phyloP scores from a whole-genome alignment of 768 basidiomycete genomes.

The Suillus hirtellus region DNA sequence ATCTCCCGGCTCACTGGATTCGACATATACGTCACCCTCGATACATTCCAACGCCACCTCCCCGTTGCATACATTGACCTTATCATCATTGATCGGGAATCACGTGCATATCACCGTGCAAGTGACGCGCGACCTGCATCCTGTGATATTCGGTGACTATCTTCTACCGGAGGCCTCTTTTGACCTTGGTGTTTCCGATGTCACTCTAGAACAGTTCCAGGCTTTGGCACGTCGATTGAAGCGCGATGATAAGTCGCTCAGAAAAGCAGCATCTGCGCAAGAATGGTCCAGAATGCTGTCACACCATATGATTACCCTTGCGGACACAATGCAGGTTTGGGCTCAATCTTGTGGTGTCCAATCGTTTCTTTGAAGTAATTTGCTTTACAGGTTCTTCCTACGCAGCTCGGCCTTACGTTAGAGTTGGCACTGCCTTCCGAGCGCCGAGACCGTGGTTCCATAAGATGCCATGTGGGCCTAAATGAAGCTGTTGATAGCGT shows the following conservation, averaged over 20 bases:
- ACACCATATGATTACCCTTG: constrained; percentile 68
- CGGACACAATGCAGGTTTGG: constrained; percentile 71
- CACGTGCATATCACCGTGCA: constrained; percentile 88
- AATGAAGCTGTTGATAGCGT: constrained; percentile 86
- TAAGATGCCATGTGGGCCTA: constrained; percentile 61
- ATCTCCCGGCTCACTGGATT: constrained; percentile 42
- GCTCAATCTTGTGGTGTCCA: constrained; percentile 10
- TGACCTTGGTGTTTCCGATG: constrained; percentile 80
- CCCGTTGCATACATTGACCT: constrained; percentile 63
- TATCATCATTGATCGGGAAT: constrained; percentile 88
- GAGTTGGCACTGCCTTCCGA: constrained; percentile 76
- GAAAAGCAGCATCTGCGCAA: constrained; percentile 29
- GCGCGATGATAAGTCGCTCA: constrained; percentile 39
- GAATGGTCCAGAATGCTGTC: constrained; percentile 52
- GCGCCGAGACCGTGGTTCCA: constrained; percentile 41
- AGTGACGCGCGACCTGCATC: constrained; percentile 89
- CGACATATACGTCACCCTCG: constrained; percentile 73
- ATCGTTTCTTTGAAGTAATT: constrained; percentile 13
- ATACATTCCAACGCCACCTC: constrained; percentile 50
- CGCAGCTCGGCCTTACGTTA: constrained; percentile 71
- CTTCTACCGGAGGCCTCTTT: constrained; percentile 69
- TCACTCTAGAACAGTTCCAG: constrained; percentile 81
- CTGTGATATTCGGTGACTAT: constrained; percentile 82
- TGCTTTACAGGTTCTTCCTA: constrained; percentile 52
- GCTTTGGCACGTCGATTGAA: constrained; percentile 56